phyloP scores from a whole-genome alignment of 1,284 basidiomycete species.

The Moesziomyces parantarcticus region DNA sequence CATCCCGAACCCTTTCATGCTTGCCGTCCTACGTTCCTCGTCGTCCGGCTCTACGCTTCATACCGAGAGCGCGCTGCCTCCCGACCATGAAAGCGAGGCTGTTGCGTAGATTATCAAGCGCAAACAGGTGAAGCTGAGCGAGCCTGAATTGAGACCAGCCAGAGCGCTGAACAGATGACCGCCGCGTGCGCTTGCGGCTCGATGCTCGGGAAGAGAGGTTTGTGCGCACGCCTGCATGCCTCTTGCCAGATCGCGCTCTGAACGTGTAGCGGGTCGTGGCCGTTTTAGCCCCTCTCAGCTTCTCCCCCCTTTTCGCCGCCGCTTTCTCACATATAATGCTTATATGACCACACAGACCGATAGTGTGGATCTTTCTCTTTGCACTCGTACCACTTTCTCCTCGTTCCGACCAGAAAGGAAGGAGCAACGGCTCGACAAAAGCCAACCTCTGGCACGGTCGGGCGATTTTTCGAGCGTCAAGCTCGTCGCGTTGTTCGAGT shows the following conservation, averaged over 20 bases:
- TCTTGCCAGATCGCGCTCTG: constrained; percentile 28
- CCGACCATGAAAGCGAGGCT: too few species aligned
- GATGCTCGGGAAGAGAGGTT: constrained; percentile 4
- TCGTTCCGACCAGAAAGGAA: too few species aligned
- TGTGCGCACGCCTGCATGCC: constrained; percentile 16
- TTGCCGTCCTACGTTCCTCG: too few species aligned
- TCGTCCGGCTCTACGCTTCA: too few species aligned
- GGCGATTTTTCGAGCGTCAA: too few species aligned
- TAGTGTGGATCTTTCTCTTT: constrained; percentile 2
- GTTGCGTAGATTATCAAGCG: too few species aligned
- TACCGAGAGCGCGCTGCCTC: too few species aligned
- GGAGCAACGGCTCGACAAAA: constrained; percentile 5
- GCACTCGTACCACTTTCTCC: background rate
- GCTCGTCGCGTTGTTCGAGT: too few species aligned
- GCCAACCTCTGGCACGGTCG: constrained; percentile 32
- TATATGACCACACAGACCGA: background rate
- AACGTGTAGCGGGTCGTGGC: constrained; percentile 1
- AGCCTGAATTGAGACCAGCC: background rate
- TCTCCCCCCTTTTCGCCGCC: background rate
- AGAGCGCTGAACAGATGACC: background rate
- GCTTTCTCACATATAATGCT: too few species aligned
- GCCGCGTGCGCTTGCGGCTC: background rate
- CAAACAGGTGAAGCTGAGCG: too few species aligned
- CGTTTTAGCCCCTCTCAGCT: background rate
- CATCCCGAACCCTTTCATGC: background rate